A percentile compares a stretch with the other conserved stretches of the same genome.
Conservation (phyloP, 441 rosid species). For the Populus trichocarpa region DNA sequence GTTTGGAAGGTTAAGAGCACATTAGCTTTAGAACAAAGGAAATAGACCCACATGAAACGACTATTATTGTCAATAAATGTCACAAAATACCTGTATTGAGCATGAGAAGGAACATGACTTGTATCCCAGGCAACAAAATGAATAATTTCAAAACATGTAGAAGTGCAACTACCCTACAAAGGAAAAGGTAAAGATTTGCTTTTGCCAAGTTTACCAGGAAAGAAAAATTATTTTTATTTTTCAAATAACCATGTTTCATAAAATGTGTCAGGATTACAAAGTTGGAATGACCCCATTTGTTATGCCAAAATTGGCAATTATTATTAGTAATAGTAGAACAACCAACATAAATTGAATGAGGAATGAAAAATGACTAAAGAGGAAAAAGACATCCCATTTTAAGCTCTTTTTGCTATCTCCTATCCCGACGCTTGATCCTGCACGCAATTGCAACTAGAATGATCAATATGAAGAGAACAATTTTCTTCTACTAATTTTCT, state of each 20-base stretch:
- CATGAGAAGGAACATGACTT: constrained; percentile 7
- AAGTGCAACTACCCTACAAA: not conserved
- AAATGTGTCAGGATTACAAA: not conserved
- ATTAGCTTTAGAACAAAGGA: not conserved
- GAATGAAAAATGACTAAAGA: not conserved
- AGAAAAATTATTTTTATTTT: not conserved
- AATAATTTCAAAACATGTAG: not conserved
- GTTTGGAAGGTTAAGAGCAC: not conserved
- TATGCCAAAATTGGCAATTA: not conserved
- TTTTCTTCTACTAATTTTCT: not conserved
- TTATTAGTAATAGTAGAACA: not conserved
- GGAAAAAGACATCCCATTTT: not conserved
- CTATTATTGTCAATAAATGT: not conserved
- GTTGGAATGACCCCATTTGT: not conserved
- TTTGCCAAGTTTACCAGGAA: not conserved
- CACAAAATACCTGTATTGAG: constrained; percentile 6
- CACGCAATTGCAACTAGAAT: too few relatives aligned
- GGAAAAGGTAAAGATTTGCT: not conserved
- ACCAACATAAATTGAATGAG: not conserved
- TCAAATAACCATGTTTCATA: not conserved
- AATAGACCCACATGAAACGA: not conserved
- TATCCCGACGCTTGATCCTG: too few relatives aligned
- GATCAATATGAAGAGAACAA: not conserved
- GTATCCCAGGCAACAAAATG: not conserved
- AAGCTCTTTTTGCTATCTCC: too few relatives aligned